phyloP scores from a whole-genome alignment of 2,329 filamentous ascomycete species.

The Penicillium sp. region DNA sequence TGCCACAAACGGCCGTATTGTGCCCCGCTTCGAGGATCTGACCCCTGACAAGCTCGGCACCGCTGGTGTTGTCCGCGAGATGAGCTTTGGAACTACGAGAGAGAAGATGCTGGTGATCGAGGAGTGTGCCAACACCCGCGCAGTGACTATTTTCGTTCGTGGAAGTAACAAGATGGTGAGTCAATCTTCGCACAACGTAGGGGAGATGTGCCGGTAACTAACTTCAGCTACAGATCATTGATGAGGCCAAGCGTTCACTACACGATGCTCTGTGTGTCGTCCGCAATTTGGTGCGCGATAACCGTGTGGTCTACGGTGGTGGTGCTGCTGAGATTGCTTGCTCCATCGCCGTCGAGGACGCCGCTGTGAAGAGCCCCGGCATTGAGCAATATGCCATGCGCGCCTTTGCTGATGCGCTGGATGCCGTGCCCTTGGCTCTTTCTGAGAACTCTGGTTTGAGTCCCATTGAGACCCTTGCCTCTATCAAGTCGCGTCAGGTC shows the following conservation, averaged over 20 bases:
- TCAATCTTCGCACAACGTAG: slow-evolving; percentile 15
- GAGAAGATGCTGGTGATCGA: slow-evolving; percentile 99
- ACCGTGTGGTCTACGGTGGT: slow-evolving; percentile 95
- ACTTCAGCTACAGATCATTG: slow-evolving; percentile 72
- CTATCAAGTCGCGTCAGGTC: slow-evolving; percentile 94
- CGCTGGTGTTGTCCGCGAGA: slow-evolving; percentile 87
- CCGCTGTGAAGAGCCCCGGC: slow-evolving; percentile 90
- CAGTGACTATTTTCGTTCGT: slow-evolving; percentile 92
- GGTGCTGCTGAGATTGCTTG: slow-evolving; percentile 97
- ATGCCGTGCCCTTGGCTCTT: slow-evolving; percentile 89
- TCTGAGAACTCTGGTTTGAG: slow-evolving; percentile 96
- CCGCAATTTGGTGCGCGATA: slow-evolving; percentile 91
- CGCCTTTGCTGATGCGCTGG: slow-evolving; percentile 91
- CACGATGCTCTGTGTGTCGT: slow-evolving; percentile 98
- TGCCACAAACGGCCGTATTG: slow-evolving; percentile 95
- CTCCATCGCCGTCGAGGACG: slow-evolving; percentile 92
- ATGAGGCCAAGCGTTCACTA: slow-evolving; percentile 95
- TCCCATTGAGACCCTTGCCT: slow-evolving; percentile 91
- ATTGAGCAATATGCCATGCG: slow-evolving; percentile 99
- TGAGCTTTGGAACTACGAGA: slow-evolving; percentile 94
- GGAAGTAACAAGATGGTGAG: slow-evolving; percentile 99
- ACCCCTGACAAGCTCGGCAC: slow-evolving; percentile 85
- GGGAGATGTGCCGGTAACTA: slow-evolving; percentile 1
- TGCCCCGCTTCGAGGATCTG: slow-evolving; percentile 94
- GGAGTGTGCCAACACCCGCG: slow-evolving; percentile 95